These are phyloP conservation scores for Mortierella sp. DNA, from an alignment of 371 early-diverging fungal species.

Conservation along the genomic window DNA sequence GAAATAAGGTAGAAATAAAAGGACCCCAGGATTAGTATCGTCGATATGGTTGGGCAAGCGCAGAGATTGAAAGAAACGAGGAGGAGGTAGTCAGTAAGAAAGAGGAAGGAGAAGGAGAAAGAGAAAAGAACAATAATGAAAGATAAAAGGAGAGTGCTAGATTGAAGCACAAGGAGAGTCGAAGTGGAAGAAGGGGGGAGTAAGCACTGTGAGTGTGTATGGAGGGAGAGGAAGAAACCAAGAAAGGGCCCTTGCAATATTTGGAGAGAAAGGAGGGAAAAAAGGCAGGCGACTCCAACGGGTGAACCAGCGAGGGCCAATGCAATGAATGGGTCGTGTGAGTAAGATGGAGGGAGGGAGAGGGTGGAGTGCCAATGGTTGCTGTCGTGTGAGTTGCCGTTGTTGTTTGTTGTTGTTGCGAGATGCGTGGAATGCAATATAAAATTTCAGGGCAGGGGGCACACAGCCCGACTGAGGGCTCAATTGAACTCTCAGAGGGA, in stretches of 20 bases:
- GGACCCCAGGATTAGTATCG: neutral
- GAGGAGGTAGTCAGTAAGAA: neutral
- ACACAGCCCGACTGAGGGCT: neutral
- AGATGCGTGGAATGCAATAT: neutral
- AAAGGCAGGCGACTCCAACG: neutral
- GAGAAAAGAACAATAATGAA: neutral
- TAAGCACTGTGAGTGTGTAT: neutral
- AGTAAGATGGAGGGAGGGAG: neutral
- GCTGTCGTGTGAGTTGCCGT: neutral
- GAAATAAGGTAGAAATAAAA: conserved; percentile 1
- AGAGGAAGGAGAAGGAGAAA: neutral
- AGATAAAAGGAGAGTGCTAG: neutral
- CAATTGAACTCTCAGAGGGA: neutral
- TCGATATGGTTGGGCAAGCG: neutral
- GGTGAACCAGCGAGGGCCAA: neutral
- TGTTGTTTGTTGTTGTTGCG: neutral
- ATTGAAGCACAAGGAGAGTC: neutral
- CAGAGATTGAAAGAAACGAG: neutral
- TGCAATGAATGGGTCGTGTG: conserved; percentile 1
- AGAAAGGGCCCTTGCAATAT: neutral
- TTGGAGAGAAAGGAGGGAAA: neutral
- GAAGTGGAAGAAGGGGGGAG: neutral
- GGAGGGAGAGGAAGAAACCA: neutral
- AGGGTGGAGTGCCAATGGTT: neutral
- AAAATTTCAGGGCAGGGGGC: conserved; percentile 9